Percentiles rank a stretch among this genome's conserved stretches.
These are phyloP conservation scores for Vicia sativa DNA, from an alignment of 306 rosid species.

Conservation along the genomic window DNA sequence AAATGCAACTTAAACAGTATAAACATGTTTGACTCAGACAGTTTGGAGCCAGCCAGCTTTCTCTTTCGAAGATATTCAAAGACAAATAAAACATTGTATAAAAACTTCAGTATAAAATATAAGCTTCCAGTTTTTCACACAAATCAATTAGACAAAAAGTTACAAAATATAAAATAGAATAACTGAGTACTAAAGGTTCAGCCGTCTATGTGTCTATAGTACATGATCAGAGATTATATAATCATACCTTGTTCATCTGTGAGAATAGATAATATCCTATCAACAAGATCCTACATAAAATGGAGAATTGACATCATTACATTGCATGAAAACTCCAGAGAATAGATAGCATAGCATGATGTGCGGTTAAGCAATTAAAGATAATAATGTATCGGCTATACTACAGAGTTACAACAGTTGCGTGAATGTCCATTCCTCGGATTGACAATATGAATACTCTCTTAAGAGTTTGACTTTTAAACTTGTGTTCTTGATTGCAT, in stretches of 20 bases:
- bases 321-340: constrained; percentile 15
- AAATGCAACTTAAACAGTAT: neutral
- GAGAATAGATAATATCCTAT: constrained; percentile 72
- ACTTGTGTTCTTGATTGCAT: constrained; percentile 17
- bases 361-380: constrained; percentile 1
- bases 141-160: constrained; percentile 6
- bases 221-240: constrained; percentile 6
- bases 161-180: constrained; percentile 9
- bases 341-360: constrained; percentile 28
- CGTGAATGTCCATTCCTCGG: neutral
- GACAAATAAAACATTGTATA: constrained; percentile 10
- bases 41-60: neutral
- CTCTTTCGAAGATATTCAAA: constrained; percentile 7
- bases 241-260: constrained; percentile 83
- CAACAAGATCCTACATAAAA: constrained; percentile 81
- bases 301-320: constrained; percentile 33
- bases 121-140: constrained; percentile 22
- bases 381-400: constrained; percentile 10
- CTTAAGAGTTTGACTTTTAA: neutral
- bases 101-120: constrained; percentile 15
- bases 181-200: constrained; percentile 15
- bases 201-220: neutral
- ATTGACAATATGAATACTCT: constrained; percentile 26
- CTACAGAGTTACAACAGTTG: constrained; percentile 9
- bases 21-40: neutral